These are phyloP conservation scores for Draba incana DNA, from an alignment of 345 rosid genomes.

Conservation along the genomic window DNA sequence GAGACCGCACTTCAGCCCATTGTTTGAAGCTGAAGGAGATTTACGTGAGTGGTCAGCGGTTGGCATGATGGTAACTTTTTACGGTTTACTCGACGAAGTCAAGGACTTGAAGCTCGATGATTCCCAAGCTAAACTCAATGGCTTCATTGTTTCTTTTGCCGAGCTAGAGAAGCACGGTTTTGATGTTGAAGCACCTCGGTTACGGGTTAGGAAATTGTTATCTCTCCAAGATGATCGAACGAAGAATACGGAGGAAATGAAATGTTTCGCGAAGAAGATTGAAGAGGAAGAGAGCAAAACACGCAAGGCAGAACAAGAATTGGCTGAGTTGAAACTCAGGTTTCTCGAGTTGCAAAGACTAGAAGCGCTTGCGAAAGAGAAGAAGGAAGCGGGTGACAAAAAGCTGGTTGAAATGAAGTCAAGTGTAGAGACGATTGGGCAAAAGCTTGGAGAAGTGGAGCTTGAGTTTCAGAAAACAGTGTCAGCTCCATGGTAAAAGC, in stretches of 20 bases:
- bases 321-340: slow-evolving; percentile 45
- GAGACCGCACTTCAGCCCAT: slow-evolving; percentile 66
- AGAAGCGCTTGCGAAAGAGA: slow-evolving; percentile 32
- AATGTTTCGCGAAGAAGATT: slow-evolving; percentile 42
- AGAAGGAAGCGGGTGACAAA: slow-evolving; percentile 36
- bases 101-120: slow-evolving; percentile 39
- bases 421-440: slow-evolving; percentile 13
- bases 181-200: slow-evolving; percentile 47
- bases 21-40: slow-evolving; percentile 54
- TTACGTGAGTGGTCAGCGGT: slow-evolving; percentile 72
- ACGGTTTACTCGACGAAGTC: slow-evolving; percentile 59
- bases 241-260: slow-evolving; percentile 39
- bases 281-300: slow-evolving; percentile 24
- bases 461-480: slow-evolving; percentile 44
- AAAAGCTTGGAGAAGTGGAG: slow-evolving; percentile 20
- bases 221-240: slow-evolving; percentile 46
- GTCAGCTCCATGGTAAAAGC: slow-evolving; percentile 54
- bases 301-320: slow-evolving; percentile 40
- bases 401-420: slow-evolving; percentile 39
- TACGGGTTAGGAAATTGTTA: slow-evolving; percentile 49
- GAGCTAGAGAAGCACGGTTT: slow-evolving; percentile 70
- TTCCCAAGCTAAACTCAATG: slow-evolving; percentile 41
- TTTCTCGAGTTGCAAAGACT: slow-evolving; percentile 46
- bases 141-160: slow-evolving; percentile 50
- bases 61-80: slow-evolving; percentile 66